Conservation (phyloP, 805 yeast genomes). For the Schwanniomyces polymorphus region DNA sequence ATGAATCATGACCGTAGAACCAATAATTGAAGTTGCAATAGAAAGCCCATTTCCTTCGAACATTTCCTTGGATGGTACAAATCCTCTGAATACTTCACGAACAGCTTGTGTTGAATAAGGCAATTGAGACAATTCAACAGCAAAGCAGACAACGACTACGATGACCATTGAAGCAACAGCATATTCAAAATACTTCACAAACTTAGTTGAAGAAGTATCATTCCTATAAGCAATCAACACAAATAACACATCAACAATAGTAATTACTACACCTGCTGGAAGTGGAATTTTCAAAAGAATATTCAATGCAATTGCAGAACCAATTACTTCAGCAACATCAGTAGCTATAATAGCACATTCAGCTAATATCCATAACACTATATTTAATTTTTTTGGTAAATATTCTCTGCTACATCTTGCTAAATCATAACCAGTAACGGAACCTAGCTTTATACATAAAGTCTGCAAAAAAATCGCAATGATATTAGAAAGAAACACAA, state of each 20-base stretch:
- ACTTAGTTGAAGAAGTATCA: constrained; percentile 37
- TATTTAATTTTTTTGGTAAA: constrained; percentile 41
- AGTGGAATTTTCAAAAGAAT: constrained; percentile 44
- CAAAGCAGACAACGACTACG: constrained; percentile 45
- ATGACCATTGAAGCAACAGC: constrained; percentile 43
- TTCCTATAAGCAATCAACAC: constrained; percentile 49
- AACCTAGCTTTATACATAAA: constrained; percentile 46
- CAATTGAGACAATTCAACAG: constrained; percentile 40
- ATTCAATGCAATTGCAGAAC: constrained; percentile 51
- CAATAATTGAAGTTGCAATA: constrained; percentile 48
- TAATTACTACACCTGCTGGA: constrained; percentile 49
- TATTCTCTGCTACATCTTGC: constrained; percentile 43
- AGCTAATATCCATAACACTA: constrained; percentile 39
- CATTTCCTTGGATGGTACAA: constrained; percentile 43
- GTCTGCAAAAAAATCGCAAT: constrained; percentile 49
- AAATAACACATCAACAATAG: constrained; percentile 45
- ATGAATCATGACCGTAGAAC: constrained; percentile 55
- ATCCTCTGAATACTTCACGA: constrained; percentile 43
- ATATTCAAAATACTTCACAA: constrained; percentile 37
- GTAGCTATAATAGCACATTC: constrained; percentile 53
- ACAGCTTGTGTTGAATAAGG: constrained; percentile 24
- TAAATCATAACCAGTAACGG: constrained; percentile 50
- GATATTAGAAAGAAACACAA: constrained; percentile 42
- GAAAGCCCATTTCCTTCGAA: constrained; percentile 44
- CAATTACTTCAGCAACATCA: constrained; percentile 53